Evolutionary conservation across 192 early-diverging fungal genomes (phyloP), one percentile per base, ranked within the genome.

Genomic region (Geranomyces michiganensis): DNA sequence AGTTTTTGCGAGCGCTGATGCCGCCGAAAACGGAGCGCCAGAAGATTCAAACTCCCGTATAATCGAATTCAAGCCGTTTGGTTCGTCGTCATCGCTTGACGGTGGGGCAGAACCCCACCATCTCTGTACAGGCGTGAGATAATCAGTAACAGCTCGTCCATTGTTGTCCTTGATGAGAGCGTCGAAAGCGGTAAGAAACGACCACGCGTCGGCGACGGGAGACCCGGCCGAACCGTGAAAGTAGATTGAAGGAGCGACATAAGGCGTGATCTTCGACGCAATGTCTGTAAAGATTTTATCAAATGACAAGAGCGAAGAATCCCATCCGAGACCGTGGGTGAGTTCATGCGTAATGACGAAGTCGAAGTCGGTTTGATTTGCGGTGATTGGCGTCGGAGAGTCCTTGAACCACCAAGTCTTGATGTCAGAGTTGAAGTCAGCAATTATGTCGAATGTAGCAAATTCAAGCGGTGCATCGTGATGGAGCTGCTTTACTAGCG

Each of bases 281-380:
- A 60, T 17, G 31, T 33, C 51, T 27, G 24, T 27, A 46, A 67
- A 76, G 30, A 72, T 29, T 30, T 31, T 5, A 0, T 46, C 24
- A 29, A 58, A 80, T 8, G 65, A 45, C 22, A 70, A 31, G 48
- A 65, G 63, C n/a, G 68, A 36, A 3, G 75, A 65, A 31, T 80
- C 75, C 33, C 79, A 70, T 7, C 76, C 79, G 33, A 80, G 64
- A 3, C 79, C 79, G 68, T 80, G 79, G n/a, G 75, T 80, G 21
- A 80, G 47, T 63, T 80, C 79, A 60, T 80, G 79, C 10, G 66
- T 29, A 0, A 76, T 66, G 31, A 80, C 79, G 65, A 74, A 78
- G 26, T 71, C 68, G 46, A 80, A 78, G 48, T 76, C 75, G 17
- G 70, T 67, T 48, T 80, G 68, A 43, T 74, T 74, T 6, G 76